phyloP scores from a whole-genome alignment of 345 rosid species.

The Eutrema yunnanense region DNA sequence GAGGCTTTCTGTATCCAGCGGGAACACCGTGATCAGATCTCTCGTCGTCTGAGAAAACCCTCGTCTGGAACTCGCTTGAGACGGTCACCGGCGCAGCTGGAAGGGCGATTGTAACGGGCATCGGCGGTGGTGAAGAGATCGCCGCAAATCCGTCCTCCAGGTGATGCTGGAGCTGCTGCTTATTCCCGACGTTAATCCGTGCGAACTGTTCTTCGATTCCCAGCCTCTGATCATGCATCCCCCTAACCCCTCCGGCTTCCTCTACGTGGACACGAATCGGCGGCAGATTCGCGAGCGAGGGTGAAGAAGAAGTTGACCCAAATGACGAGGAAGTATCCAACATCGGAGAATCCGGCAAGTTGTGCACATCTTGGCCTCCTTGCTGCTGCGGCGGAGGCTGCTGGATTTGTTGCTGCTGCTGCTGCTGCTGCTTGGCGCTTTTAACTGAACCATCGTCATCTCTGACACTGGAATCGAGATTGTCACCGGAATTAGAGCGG shows the following conservation, averaged over 20 bases:
- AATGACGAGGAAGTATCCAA: slow-evolving; percentile 82
- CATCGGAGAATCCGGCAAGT: slow-evolving; percentile 94
- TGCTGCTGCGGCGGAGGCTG: slow-evolving; percentile 26
- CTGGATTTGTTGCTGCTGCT: slow-evolving; percentile 15
- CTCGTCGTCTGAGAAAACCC: slow-evolving; percentile 81
- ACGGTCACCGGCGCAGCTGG: slow-evolving; percentile 40
- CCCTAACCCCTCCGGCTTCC: slow-evolving; percentile 36
- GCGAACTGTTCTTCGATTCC: slow-evolving; percentile 92
- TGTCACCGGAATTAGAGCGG: slow-evolving; percentile 18
- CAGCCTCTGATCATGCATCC: slow-evolving; percentile 44
- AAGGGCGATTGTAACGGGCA: slow-evolving; percentile 34
- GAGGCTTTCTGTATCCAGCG: slow-evolving; percentile 51
- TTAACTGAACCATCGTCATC: slow-evolving; percentile 39
- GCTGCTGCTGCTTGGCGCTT: slow-evolving; percentile 40
- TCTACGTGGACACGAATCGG: slow-evolving; percentile 79
- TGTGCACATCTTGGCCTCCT: slow-evolving; percentile 62
- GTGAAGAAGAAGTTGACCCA: slow-evolving; percentile 90
- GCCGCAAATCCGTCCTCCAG: slow-evolving; percentile 54
- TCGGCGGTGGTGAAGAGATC: slow-evolving; percentile 54
- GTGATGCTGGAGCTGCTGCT: slow-evolving; percentile 35
- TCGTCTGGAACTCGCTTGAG: slow-evolving; percentile 44
- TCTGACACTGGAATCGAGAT: slow-evolving; percentile 28
- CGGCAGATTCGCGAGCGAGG: slow-evolving; percentile 78
- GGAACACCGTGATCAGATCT: slow-evolving; percentile 79
- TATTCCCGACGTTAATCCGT: slow-evolving; percentile 38